Conservation (phyloP, 441 rosid species). For the Jatropha podagrica region DNA sequence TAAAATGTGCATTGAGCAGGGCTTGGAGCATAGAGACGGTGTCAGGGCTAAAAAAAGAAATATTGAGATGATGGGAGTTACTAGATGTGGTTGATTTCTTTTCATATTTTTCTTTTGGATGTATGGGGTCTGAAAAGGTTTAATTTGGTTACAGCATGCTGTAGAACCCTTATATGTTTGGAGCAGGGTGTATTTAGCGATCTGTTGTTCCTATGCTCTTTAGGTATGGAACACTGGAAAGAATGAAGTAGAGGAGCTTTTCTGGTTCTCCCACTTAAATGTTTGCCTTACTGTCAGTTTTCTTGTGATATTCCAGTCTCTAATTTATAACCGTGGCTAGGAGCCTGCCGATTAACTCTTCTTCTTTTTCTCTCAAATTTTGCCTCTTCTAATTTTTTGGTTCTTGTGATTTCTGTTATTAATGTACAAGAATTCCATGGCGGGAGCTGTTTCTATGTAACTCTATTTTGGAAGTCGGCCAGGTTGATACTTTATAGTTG, state of each 20-base stretch:
- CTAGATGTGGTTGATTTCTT: constrained; percentile 29
- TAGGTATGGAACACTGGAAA: constrained; percentile 16
- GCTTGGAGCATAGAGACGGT: constrained; percentile 35
- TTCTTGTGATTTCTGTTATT: neutral
- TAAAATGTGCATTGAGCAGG: constrained; percentile 40
- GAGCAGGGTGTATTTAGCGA: constrained; percentile 31
- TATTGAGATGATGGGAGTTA: constrained; percentile 23
- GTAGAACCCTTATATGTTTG: constrained; percentile 38
- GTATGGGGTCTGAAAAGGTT: constrained; percentile 30
- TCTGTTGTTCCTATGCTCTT: constrained; percentile 15
- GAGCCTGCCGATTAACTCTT: neutral
- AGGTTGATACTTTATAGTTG: too few species aligned
- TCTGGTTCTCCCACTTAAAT: constrained; percentile 28
- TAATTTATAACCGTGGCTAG: neutral
- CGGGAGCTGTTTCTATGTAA: too few species aligned
- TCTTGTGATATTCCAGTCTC: neutral
- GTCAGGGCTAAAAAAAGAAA: constrained; percentile 11
- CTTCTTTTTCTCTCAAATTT: neutral
- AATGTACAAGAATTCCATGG: too few species aligned
- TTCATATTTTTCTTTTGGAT: constrained; percentile 25
- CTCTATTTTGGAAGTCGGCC: too few species aligned
- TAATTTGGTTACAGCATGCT: constrained; percentile 34
- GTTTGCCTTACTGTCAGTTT: neutral
- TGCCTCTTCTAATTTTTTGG: too few species aligned
- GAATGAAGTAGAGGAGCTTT: constrained; percentile 35